A percentile compares a stretch with the other conserved stretches of the same genome.
Evolutionary conservation across 2,329 filamentous ascomycete genomes (phyloP).

Genomic region (Coniella lustricola): DNA sequence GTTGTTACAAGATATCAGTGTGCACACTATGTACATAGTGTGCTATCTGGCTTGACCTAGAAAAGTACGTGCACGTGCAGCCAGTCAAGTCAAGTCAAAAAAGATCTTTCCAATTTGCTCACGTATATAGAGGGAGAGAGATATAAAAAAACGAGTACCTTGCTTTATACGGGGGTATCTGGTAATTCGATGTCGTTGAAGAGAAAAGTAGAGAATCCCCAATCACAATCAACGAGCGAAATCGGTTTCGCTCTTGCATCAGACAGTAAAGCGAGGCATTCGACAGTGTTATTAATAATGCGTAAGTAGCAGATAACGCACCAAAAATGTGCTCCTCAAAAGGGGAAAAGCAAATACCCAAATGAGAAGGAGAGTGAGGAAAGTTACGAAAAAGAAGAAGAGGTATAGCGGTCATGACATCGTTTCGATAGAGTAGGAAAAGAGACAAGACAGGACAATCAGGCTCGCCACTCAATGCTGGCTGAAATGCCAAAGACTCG

Average conservation of each 20-base stretch:
- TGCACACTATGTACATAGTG: too few species aligned
- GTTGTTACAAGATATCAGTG: too few species aligned
- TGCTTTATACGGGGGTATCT: conserved; percentile 3
- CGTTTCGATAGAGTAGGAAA: conserved; percentile 4
- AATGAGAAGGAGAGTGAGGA: background rate
- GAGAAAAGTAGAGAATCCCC: background rate
- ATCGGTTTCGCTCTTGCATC: background rate
- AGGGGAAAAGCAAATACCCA: background rate
- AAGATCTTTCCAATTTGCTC: too few species aligned
- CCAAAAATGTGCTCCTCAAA: conserved; percentile 1
- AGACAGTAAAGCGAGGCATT: background rate
- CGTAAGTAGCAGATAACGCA: background rate
- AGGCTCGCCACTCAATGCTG: too few species aligned
- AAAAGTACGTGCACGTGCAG: too few species aligned
- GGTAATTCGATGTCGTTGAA: background rate
- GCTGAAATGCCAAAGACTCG: background rate
- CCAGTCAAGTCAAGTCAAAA: too few species aligned
- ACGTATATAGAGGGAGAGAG: too few species aligned
- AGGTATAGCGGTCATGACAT: conserved; percentile 2
- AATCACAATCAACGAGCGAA: too few species aligned
- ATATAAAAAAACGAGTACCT: background rate
- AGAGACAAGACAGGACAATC: too few species aligned
- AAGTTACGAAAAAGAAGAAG: background rate
- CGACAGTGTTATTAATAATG: background rate
- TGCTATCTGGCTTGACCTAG: too few species aligned